These are phyloP conservation scores for Acanthamoeba triangularis DNA, from an alignment of 208 protist species.

Conservation along the genomic window DNA sequence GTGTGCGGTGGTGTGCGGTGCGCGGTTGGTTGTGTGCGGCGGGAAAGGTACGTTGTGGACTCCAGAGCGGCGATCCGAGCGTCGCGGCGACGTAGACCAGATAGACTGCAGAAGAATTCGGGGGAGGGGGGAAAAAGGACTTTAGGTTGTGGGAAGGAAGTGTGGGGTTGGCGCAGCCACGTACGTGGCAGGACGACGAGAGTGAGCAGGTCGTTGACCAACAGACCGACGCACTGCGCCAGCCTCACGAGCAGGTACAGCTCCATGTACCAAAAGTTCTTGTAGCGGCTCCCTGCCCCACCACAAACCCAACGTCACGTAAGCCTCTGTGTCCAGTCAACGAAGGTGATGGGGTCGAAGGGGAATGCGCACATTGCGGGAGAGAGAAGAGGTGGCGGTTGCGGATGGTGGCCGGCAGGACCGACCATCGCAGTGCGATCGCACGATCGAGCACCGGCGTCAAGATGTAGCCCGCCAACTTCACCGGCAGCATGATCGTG, in stretches of 20 bases:
- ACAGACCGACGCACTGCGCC: too few species aligned
- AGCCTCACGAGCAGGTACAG: not conserved
- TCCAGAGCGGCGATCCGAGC: conserved; percentile 7
- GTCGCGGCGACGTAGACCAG: not conserved
- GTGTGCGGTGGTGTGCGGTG: not conserved
- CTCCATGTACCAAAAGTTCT: conserved; percentile 29
- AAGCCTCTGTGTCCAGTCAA: not conserved
- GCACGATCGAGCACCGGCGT: not conserved
- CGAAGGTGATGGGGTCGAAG: not conserved
- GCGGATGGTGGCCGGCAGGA: not conserved
- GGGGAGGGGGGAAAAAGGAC: too few species aligned
- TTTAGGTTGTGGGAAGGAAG: too few species aligned
- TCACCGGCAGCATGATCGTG: conserved; percentile 46
- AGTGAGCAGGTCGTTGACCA: conserved; percentile 13
- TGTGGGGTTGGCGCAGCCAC: too few species aligned
- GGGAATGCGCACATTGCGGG: not conserved
- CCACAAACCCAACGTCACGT: not conserved
- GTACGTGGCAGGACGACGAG: not conserved
- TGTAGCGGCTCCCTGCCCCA: not conserved
- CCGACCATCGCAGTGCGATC: too few species aligned
- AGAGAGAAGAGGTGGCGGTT: not conserved
- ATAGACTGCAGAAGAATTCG: not conserved
- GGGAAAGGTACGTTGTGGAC: not conserved
- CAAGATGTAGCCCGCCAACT: not conserved
- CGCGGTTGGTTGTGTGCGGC: not conserved